Conservation (phyloP, 2,329 filamentous ascomycete species). For the Alternaria sp. region DNA sequence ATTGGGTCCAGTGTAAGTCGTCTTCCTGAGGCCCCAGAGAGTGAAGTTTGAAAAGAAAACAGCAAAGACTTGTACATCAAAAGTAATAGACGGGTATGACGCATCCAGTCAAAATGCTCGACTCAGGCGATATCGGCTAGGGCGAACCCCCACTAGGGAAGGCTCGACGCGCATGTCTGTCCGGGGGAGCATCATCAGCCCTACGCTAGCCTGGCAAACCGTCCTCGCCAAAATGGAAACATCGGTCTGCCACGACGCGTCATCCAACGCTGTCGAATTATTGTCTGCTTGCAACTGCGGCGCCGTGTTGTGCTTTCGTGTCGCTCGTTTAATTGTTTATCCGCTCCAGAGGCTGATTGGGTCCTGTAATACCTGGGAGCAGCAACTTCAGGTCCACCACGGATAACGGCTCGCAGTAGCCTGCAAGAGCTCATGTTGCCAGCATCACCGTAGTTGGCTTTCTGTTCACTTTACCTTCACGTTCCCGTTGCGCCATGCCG, state of each 20-base stretch:
- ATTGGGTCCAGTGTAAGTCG: too few species aligned
- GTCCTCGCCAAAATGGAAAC: slow-evolving; percentile 1
- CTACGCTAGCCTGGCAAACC: slow-evolving; percentile 24
- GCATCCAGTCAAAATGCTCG: slow-evolving; percentile 29
- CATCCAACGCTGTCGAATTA: slow-evolving; percentile 9
- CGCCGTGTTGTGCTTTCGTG: slow-evolving; percentile 6
- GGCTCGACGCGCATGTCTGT: slow-evolving; percentile 8
- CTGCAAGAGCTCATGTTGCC: slow-evolving; percentile 9
- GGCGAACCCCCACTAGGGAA: slow-evolving; percentile 28
- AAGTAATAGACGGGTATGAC: slow-evolving; percentile 25
- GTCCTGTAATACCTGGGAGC: background rate
- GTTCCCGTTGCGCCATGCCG: slow-evolving; percentile 36
- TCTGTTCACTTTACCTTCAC: slow-evolving; percentile 1
- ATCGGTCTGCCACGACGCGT: slow-evolving; percentile 24
- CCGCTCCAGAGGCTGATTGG: background rate
- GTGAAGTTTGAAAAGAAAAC: background rate
- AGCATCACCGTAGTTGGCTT: slow-evolving; percentile 19
- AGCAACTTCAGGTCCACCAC: slow-evolving; percentile 11
- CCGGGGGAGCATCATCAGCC: background rate
- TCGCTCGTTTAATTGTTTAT: slow-evolving; percentile 10
- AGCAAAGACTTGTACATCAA: slow-evolving; percentile 2
- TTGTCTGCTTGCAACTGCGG: background rate
- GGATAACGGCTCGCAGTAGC: slow-evolving; percentile 21
- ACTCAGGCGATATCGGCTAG: slow-evolving; percentile 44
- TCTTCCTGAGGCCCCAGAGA: background rate